These are phyloP conservation scores for Arachnopeziza araneosa DNA, from an alignment of 2,329 filamentous ascomycete species.

Conservation along the genomic window DNA sequence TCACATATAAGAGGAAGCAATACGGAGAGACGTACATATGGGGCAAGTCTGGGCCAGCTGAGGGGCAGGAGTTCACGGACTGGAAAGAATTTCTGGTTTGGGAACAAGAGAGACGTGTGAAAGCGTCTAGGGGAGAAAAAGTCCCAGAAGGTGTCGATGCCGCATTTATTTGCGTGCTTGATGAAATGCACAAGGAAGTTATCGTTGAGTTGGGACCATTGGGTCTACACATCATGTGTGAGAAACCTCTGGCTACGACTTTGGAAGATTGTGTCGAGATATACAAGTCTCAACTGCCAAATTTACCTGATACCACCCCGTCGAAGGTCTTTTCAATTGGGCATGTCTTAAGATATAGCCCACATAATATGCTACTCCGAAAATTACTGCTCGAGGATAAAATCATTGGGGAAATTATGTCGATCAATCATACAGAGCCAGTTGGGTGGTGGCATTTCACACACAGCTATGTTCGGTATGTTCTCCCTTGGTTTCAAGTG, in stretches of 20 bases:
- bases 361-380: conserved; percentile 82
- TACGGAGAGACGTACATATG: conserved; percentile 73
- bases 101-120: conserved; percentile 57
- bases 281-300: conserved; percentile 49
- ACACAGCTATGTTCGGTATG: conserved; percentile 74
- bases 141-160: conserved; percentile 43
- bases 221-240: conserved; percentile 82
- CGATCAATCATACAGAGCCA: conserved; percentile 86
- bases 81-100: conserved; percentile 75
- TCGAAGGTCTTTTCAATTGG: conserved; percentile 76
- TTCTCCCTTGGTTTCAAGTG: neutral
- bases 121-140: conserved; percentile 42
- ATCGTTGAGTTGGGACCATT: conserved; percentile 66
- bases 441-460: conserved; percentile 96
- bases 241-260: conserved; percentile 85
- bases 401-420: conserved; percentile 78
- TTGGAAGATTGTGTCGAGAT: conserved; percentile 74
- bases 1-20: conserved; percentile 66
- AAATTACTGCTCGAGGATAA: conserved; percentile 69
- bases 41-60: conserved; percentile 43
- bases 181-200: conserved; percentile 83
- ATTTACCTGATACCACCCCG: conserved; percentile 29
- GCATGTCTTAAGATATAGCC: conserved; percentile 88
- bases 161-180: conserved; percentile 69
- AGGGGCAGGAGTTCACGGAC: conserved; percentile 63